Base-by-base conservation (phyloP, 2,329 filamentous ascomycete genomes). In the Stachybotrys echinatus region DNA sequence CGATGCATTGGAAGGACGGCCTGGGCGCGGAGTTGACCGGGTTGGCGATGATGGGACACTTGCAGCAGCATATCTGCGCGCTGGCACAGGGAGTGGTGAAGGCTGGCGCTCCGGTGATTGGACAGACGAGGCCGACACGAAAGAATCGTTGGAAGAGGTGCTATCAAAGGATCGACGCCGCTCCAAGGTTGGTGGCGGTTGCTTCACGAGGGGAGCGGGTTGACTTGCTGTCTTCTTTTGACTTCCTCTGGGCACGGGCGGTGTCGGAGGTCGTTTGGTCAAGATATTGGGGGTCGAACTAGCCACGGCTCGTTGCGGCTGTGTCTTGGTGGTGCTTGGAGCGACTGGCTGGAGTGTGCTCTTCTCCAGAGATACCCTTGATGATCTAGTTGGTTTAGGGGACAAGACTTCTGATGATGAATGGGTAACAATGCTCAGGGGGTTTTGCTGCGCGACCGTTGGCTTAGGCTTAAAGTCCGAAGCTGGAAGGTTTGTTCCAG, bases 71-170 rank as follows among this genome's bases (percentile, higher is more conserved):
- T 31, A 45, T 22, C 47, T 52, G 14, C 50, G 47, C 14, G 8
- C 55, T 54, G 49, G 56, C 50, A 23, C 53, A 21, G 56, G 47
- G 7, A 52, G 59, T 27, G 62, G 62, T 5, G 66, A 66, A 12
- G 55, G 50, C 12, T 58, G 56, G 12, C 59, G 56, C 42, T 58
- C 52, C 14, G 63, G 60, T 19, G 69, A 65, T 47, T 64, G 65
- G 8, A 57, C 60, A 19, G 69, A 73, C 3, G 69, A 72, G 23
- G 68, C 70, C 58, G 63, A 65, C 14, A 65, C 73, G 54, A 78
- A 77, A 1, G 70, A 75, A 48, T 77, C 74, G 53, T 74, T 60
- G 3, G 74, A 76, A 5, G 71, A 74, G 5, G 56, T 60, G 3
- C 71, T 71, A 17, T 52, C 54, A 10, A 56, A 31, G 5, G 56